Conservation (phyloP, 139 green algal genomes). For the Diplosphaera chodatii region DNA sequence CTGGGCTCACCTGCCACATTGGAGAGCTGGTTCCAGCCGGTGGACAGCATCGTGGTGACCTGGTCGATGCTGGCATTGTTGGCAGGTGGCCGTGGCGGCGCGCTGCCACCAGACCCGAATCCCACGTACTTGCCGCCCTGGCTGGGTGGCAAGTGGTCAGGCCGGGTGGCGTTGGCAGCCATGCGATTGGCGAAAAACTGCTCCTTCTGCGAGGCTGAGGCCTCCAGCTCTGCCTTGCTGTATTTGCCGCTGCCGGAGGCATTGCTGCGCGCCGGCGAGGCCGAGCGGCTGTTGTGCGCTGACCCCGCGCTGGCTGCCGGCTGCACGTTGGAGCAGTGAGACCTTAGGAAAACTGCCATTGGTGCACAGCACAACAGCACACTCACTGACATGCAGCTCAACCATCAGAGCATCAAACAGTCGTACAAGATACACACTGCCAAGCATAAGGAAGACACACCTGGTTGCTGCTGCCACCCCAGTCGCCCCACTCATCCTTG, state of each 20-base stretch:
- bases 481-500: conserved; percentile 70
- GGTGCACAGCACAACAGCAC: no score
- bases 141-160: conserved; percentile 76
- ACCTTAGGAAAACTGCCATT: no score
- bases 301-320: no score
- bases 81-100: conserved; percentile 10
- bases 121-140: conserved; percentile 98
- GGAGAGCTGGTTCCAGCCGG: conserved; percentile 42
- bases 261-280: background rate
- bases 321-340: no score
- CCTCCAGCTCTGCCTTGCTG: conserved; percentile 54
- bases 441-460: no score
- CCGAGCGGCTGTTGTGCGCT: background rate
- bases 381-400: no score
- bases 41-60: conserved; percentile 52
- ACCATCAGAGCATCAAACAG: no score
- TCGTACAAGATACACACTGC: no score
- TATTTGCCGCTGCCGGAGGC: conserved; percentile 58
- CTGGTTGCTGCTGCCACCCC: conserved; percentile 41
- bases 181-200: conserved; percentile 71
- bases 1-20: conserved; percentile 21
- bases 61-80: conserved; percentile 31
- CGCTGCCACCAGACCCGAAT: conserved; percentile 72
- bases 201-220: conserved; percentile 78
- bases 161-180: conserved; percentile 75